phyloP scores from a whole-genome alignment of 2,329 filamentous ascomycete species.

The Pseudocercospora eumusae region DNA sequence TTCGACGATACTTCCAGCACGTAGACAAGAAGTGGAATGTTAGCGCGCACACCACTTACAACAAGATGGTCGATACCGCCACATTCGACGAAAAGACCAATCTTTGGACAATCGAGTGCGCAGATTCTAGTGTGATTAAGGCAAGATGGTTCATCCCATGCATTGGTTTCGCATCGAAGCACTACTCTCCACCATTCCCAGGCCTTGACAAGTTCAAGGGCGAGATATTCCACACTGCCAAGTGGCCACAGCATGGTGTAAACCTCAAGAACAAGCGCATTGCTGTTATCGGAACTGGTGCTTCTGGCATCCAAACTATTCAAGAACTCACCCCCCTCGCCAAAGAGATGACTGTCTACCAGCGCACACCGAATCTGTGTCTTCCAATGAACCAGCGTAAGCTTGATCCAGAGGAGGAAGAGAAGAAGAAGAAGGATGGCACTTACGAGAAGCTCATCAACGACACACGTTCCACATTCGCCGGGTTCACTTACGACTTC shows the following conservation, averaged over 20 bases:
- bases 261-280: constrained; percentile 59
- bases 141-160: constrained; percentile 57
- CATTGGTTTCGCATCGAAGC: constrained; percentile 60
- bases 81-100: constrained; percentile 53
- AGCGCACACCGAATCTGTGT: constrained; percentile 61
- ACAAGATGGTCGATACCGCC: constrained; percentile 57
- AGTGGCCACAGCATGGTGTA: constrained; percentile 56
- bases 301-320: constrained; percentile 63
- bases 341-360: constrained; percentile 54
- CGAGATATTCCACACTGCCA: constrained; percentile 54
- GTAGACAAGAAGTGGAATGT: constrained; percentile 58
- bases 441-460: constrained; percentile 40
- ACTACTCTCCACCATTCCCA: constrained; percentile 61
- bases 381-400: constrained; percentile 59
- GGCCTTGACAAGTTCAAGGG: constrained; percentile 63
- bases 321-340: constrained; percentile 60
- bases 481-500: constrained; percentile 61
- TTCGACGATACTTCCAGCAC: constrained; percentile 61
- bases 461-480: constrained; percentile 45
- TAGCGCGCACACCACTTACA: constrained; percentile 59
- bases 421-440: constrained; percentile 51
- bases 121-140: constrained; percentile 54
- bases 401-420: constrained; percentile 48
- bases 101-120: constrained; percentile 55
- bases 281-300: constrained; percentile 65